These are phyloP conservation scores for Stylonectria norvegica DNA, from an alignment of 2,329 filamentous ascomycete genomes.

Conservation along the genomic window DNA sequence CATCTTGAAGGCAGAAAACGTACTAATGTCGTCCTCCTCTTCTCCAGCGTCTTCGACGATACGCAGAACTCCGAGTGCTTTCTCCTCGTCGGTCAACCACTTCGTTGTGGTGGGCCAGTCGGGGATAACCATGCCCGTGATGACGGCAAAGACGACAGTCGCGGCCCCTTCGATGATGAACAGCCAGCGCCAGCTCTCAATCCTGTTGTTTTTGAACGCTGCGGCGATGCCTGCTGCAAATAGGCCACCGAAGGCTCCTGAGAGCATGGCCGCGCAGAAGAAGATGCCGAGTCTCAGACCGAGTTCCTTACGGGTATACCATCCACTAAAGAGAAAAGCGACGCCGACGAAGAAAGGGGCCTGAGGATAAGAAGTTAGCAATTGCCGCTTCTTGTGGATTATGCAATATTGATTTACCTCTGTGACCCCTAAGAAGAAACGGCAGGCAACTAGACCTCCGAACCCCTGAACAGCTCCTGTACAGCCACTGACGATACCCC, in stretches of 20 bases:
- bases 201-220: slow-evolving; percentile 11
- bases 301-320: slow-evolving; percentile 28
- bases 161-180: slow-evolving; percentile 12
- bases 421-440: slow-evolving; percentile 21
- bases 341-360: slow-evolving; percentile 27
- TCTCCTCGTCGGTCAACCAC: slow-evolving; percentile 11
- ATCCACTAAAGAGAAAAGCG: slow-evolving; percentile 26
- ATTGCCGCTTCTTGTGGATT: neutral
- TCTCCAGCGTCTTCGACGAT: slow-evolving; percentile 14
- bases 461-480: slow-evolving; percentile 17
- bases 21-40: slow-evolving; percentile 19
- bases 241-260: slow-evolving; percentile 44
- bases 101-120: slow-evolving; percentile 13
- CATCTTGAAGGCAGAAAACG: slow-evolving; percentile 24
- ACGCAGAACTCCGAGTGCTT: slow-evolving; percentile 8
- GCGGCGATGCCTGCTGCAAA: slow-evolving; percentile 41
- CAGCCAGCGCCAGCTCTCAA: slow-evolving; percentile 15
- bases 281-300: slow-evolving; percentile 30
- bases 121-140: slow-evolving; percentile 9
- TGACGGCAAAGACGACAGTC: slow-evolving; percentile 1
- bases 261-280: slow-evolving; percentile 32
- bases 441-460: slow-evolving; percentile 12
- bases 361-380: neutral
- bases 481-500: slow-evolving; percentile 24
- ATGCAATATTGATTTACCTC: slow-evolving; percentile 6